Evolutionary conservation across 2,329 filamentous ascomycete genomes (phyloP).

Genomic region (Calonectria multiphialidica): DNA sequence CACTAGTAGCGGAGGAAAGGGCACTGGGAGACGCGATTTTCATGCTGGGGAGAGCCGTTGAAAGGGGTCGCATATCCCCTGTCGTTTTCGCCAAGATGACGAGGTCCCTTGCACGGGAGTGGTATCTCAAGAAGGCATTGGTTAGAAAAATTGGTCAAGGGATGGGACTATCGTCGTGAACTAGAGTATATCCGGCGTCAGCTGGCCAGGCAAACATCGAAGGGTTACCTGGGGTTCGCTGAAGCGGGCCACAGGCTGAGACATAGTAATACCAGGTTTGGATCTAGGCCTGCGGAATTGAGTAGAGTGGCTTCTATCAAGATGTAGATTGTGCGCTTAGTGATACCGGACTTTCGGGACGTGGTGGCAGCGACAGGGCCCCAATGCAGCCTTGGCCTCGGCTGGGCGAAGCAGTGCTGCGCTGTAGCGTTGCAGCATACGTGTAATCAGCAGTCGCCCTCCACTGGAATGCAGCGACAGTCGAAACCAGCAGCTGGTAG

Average conservation of each 20-base stretch:
- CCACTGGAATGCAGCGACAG: not conserved
- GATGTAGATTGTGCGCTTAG: constrained; percentile 13
- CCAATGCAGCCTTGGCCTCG: not conserved
- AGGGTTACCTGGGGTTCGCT: not conserved
- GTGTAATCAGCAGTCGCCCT: not conserved
- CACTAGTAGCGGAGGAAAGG: constrained; percentile 87
- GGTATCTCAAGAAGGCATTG: constrained; percentile 86
- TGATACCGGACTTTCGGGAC: not conserved
- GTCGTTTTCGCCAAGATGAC: constrained; percentile 85
- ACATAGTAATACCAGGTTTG: constrained; percentile 35
- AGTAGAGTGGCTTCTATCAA: constrained; percentile 6
- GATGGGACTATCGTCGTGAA: constrained; percentile 71
- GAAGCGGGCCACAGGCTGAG: not conserved
- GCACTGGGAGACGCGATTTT: constrained; percentile 90
- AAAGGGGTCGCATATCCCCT: constrained; percentile 77
- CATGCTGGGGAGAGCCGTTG: constrained; percentile 80
- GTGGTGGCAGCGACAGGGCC: not conserved
- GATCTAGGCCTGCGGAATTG: not conserved
- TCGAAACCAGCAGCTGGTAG: not conserved
- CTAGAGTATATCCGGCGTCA: not conserved
- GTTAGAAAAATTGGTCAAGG: constrained; percentile 82
- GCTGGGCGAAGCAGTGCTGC: not conserved
- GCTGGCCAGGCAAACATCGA: not conserved
- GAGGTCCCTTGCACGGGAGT: constrained; percentile 79
- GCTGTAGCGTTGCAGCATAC: not conserved